phyloP scores from a whole-genome alignment of 2,329 filamentous ascomycete species.

The Botrytis cinerea region DNA sequence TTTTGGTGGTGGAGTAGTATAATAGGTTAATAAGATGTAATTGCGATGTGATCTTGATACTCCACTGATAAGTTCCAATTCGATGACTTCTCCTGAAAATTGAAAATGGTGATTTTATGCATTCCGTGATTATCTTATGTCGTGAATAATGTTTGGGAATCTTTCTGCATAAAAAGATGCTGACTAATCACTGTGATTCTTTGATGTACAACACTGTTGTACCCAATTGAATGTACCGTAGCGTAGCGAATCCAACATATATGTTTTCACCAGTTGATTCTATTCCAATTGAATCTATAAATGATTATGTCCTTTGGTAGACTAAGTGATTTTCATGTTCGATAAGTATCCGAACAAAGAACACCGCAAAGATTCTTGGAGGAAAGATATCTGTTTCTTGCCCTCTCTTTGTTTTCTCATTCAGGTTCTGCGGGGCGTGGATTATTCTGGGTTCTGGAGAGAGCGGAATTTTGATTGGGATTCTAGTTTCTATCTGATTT shows the following conservation, averaged over 20 bases:
- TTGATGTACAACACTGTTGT: too few relatives aligned
- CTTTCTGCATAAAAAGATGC: background rate
- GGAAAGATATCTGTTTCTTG: background rate
- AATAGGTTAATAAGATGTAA: background rate
- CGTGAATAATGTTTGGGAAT: background rate
- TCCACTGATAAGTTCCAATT: background rate
- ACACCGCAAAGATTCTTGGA: background rate
- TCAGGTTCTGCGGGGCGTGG: background rate
- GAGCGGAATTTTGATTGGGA: background rate
- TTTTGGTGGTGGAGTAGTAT: background rate
- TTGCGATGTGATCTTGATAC: background rate
- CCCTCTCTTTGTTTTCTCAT: background rate
- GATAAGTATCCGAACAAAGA: background rate
- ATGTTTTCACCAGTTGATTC: background rate
- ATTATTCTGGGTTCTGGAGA: background rate
- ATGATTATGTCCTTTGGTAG: background rate
- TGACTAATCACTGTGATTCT: background rate
- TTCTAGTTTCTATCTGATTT: background rate
- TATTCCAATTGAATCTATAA: background rate
- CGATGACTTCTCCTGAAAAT: background rate
- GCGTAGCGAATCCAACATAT: background rate
- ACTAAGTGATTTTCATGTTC: background rate
- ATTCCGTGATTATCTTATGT: background rate
- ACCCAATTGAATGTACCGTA: background rate
- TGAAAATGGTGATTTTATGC: background rate